Base-by-base conservation (phyloP, 2,329 filamentous ascomycete species). In the Cercospora sp. region DNA sequence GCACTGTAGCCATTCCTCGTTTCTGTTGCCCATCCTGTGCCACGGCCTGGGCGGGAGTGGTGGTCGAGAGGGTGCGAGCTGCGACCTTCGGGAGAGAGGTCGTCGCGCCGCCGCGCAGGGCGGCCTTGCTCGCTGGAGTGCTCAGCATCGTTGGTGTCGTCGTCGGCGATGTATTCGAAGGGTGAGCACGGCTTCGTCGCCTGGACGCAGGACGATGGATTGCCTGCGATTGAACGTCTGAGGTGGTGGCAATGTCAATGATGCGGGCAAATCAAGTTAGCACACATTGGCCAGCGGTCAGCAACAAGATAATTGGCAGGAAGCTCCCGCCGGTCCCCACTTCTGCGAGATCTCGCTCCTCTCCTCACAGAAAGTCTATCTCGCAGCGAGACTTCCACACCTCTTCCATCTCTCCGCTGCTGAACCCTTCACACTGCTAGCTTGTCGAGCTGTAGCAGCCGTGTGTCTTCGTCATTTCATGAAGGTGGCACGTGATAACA, bases 1-100 rank as follows among this genome's bases (percentile, higher is more conserved):
- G 81, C 34, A 85, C 83, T n/a, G 86, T 80, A 78, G 86, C 80
- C 83, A 97, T 91, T 74, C 87, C 86, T 80, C 94, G 90, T 78
- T 81, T 82, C 79, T 88, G 87, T 74, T 84, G 82, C 55, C 68
- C 72, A 74, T 74, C 71, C 51, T 70, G 68, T n/a, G 72, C 79
- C 74, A 69, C 69, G 74, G 74, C 69, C 63, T 73, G 70, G 40
- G 72, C 66, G 61, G 71, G 40, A 51, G 71, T 67, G 57, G 73
- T 74, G 66, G 72, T 74, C 49, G 71, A 69, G 61, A 76, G 72
- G 43, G 74, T 63, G 72, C 78, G 80, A 75, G 80, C 71, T 51
- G 74, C 71, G 43, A 66, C 71, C 66, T 76, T 76, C 51, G 74
- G 67, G 60, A 75, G 66, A 49, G 68, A 67, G 61, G 67, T 61